These are phyloP conservation scores for Mrakia gelida DNA, from an alignment of 768 basidiomycete species.

Conservation along the genomic window DNA sequence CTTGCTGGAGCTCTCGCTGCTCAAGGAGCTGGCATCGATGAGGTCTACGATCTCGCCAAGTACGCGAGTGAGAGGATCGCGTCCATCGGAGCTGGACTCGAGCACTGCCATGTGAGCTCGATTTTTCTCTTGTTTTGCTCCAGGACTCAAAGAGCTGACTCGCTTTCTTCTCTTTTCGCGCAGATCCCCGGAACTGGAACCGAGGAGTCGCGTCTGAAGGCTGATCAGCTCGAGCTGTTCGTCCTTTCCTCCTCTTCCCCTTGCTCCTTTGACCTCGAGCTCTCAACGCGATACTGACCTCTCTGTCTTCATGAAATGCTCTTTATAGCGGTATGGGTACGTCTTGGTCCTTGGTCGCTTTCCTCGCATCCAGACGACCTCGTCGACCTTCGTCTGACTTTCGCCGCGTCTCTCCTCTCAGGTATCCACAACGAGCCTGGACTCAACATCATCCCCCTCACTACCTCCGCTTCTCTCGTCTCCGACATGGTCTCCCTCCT, in stretches of 20 bases:
- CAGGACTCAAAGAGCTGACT: neutral
- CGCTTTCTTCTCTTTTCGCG: neutral
- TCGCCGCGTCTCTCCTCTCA: constrained; percentile 30
- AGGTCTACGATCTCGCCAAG: constrained; percentile 42
- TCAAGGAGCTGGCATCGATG: constrained; percentile 42
- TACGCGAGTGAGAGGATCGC: constrained; percentile 41
- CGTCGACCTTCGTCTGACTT: neutral
- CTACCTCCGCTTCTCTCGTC: constrained; percentile 42
- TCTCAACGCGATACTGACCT: neutral
- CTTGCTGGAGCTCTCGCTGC: constrained; percentile 45
- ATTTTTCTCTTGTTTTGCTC: no score
- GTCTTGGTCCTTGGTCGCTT: no score
- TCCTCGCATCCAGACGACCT: no score
- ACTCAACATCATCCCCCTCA: constrained; percentile 42
- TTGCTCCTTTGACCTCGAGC: neutral
- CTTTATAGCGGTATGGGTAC: neutral
- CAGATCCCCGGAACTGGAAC: constrained; percentile 46
- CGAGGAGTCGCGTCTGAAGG: constrained; percentile 42
- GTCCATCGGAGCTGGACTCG: constrained; percentile 47
- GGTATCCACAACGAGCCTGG: constrained; percentile 51
- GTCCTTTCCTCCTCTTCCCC: neutral
- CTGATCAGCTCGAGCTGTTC: constrained; percentile 45
- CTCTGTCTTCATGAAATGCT: neutral
- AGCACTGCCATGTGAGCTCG: constrained; percentile 46
- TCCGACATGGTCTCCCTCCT: constrained; percentile 43